phyloP scores from a whole-genome alignment of 192 early-diverging fungal species.

The Coemansia sp. region DNA sequence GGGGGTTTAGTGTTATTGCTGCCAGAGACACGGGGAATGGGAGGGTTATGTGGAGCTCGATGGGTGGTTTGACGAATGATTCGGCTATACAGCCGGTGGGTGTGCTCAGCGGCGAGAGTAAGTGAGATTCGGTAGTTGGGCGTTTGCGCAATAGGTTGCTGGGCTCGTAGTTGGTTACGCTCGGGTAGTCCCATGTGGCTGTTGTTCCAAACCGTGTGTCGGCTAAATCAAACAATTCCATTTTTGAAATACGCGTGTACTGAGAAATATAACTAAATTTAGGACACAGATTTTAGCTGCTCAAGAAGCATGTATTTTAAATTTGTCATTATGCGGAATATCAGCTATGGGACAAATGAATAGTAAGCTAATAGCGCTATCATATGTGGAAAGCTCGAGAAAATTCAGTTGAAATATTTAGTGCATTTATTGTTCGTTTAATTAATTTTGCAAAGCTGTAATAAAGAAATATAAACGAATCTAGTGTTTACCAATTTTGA shows the following conservation, averaged over 20 bases:
- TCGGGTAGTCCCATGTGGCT: conserved; percentile 6
- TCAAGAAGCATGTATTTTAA: too few species aligned
- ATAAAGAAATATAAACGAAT: too few species aligned
- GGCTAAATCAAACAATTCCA: conserved; percentile 33
- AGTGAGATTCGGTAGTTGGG: neutral
- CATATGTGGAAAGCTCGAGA: too few species aligned
- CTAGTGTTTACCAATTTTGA: too few species aligned
- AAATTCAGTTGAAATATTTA: too few species aligned
- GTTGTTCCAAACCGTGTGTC: conserved; percentile 20
- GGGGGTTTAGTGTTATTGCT: conserved; percentile 14
- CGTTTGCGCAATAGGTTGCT: conserved; percentile 10
- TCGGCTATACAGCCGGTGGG: conserved; percentile 19
- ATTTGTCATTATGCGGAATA: too few species aligned
- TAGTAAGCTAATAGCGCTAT: too few species aligned
- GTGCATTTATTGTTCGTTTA: too few species aligned
- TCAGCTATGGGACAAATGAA: too few species aligned
- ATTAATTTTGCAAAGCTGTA: too few species aligned
- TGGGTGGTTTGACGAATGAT: conserved; percentile 31
- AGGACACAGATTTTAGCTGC: too few species aligned
- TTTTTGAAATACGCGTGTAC: neutral
- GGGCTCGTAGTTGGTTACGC: conserved; percentile 20
- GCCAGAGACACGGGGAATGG: conserved; percentile 21
- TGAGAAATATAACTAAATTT: too few species aligned
- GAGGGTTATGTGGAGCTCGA: conserved; percentile 13
- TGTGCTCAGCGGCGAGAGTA: neutral